Percentiles rank a stretch among this genome's conserved stretches.
Evolutionary conservation across 2,329 filamentous ascomycete genomes (phyloP).

Genomic region (Dendrostoma leiphaemia): DNA sequence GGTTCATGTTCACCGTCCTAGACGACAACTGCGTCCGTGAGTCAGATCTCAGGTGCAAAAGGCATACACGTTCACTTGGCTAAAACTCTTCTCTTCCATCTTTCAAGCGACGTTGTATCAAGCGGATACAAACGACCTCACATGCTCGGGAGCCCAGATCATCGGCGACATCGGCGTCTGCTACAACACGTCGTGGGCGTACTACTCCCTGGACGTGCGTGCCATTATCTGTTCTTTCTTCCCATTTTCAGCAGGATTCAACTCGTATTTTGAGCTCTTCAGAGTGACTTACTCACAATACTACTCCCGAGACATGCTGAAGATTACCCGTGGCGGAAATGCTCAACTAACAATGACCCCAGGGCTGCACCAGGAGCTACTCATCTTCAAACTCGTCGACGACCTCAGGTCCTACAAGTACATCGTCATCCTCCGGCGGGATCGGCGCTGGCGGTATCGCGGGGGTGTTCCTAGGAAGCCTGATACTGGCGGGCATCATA

Average conservation of each 20-base stretch:
- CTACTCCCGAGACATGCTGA: no score
- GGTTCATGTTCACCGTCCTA: neutral
- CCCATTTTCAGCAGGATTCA: neutral
- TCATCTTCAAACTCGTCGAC: neutral
- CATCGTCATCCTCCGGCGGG: no score
- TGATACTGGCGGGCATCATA: neutral
- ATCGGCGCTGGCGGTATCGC: neutral
- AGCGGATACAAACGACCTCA: neutral
- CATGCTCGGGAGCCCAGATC: conserved; percentile 1
- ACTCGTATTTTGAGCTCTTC: no score
- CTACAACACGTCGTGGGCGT: conserved; percentile 11
- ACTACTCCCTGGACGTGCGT: conserved; percentile 7
- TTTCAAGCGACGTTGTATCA: conserved; percentile 7
- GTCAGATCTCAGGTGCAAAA: neutral
- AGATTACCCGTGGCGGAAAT: no score
- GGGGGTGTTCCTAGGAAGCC: neutral
- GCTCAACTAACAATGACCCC: no score
- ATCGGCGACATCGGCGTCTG: neutral
- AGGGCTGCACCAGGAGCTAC: no score
- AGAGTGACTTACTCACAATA: no score
- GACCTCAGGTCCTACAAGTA: no score
- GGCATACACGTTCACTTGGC: neutral
- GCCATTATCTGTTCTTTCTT: neutral
- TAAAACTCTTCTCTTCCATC: neutral
- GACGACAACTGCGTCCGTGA: neutral